Evolutionary conservation across 2,329 filamentous ascomycete species (phyloP).

Genomic region (Cladorrhinum sp.): DNA sequence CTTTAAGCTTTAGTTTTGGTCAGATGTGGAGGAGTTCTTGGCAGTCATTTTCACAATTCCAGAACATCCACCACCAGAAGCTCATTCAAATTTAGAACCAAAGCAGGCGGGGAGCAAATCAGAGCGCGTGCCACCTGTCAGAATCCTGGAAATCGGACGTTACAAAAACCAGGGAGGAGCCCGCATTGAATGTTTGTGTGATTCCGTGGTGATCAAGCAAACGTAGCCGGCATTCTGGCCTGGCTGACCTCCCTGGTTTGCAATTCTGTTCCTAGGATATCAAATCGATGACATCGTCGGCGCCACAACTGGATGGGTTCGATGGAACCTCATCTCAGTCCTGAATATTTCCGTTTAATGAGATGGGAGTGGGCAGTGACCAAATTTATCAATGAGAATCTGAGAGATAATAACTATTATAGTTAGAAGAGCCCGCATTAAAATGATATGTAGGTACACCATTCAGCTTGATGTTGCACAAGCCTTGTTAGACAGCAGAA

Average conservation of each 20-base stretch:
- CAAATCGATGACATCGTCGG: constrained; percentile 8
- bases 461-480: not conserved
- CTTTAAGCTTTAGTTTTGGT: not conserved
- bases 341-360: constrained; percentile 2
- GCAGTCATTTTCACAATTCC: not conserved
- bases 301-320: not conserved
- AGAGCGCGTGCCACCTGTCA: too few relatives aligned
- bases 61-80: constrained; percentile 2
- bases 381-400: too few relatives aligned
- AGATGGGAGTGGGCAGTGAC: constrained; percentile 6
- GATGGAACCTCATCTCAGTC: constrained; percentile 1
- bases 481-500: not conserved
- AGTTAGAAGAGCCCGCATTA: too few relatives aligned
- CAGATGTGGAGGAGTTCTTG: not conserved
- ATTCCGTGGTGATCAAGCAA: constrained; percentile 4
- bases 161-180: constrained; percentile 1
- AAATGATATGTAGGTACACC: not conserved
- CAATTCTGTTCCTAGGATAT: constrained; percentile 7
- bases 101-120: not conserved
- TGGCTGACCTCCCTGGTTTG: constrained; percentile 12
- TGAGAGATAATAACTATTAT: too few relatives aligned
- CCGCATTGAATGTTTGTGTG: constrained; percentile 1
- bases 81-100: too few relatives aligned
- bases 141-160: not conserved
- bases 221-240: not conserved